Conservation (phyloP, 345 rosid species). For the Arabidopsis suecica region DNA sequence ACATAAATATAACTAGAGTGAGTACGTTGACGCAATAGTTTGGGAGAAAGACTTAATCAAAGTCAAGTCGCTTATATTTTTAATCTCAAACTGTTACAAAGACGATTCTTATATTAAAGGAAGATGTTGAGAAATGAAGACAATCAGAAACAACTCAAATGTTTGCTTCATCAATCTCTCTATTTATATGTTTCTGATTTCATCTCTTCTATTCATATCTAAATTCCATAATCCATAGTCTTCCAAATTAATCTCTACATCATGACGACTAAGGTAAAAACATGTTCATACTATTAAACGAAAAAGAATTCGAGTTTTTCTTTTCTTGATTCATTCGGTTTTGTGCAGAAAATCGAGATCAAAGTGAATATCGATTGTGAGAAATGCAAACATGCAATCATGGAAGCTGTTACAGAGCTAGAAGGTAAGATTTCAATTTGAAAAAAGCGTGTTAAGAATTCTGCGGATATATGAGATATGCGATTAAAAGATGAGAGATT, state of each 20-base stretch:
- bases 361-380: constrained; percentile 45
- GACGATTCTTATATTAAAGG: constrained; percentile 7
- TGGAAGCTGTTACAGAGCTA: constrained; percentile 41
- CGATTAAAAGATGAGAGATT: neutral
- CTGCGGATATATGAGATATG: neutral
- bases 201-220: constrained; percentile 28
- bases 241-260: constrained; percentile 9
- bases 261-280: constrained; percentile 45
- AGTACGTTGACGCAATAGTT: constrained; percentile 23
- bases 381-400: constrained; percentile 42
- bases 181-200: constrained; percentile 26
- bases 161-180: constrained; percentile 15
- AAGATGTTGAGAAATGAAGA: constrained; percentile 38
- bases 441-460: neutral
- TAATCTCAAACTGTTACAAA: neutral
- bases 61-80: constrained; percentile 30
- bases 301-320: neutral
- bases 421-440: constrained; percentile 14
- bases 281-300: constrained; percentile 2
- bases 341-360: constrained; percentile 40
- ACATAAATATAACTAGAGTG: neutral
- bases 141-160: neutral
- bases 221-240: neutral
- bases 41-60: constrained; percentile 25
- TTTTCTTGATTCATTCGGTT: neutral